These are phyloP conservation scores for Ampelocalamus luodianensis DNA, from an alignment of 176 grass and related monocot species.

Conservation along the genomic window DNA sequence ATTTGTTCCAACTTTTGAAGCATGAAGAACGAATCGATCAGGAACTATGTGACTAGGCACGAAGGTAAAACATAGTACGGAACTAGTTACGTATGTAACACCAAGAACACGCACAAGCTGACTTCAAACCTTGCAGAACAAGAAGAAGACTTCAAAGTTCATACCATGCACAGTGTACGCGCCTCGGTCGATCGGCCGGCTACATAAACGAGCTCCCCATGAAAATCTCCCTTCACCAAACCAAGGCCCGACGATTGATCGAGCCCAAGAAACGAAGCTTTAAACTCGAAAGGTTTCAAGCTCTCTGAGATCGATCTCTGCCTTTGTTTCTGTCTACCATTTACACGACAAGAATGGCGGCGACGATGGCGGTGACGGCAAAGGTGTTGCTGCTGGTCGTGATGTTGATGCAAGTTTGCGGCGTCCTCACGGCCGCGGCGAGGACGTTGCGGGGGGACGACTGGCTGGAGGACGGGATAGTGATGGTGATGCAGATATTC, in stretches of 20 bases:
- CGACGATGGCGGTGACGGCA: neutral
- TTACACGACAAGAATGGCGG: neutral
- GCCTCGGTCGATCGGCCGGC: neutral
- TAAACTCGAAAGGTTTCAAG: neutral
- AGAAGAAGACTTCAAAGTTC: neutral
- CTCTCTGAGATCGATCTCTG: neutral
- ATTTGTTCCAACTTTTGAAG: too few species aligned
- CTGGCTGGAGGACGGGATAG: constrained; percentile 14
- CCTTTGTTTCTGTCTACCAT: neutral
- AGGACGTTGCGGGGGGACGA: neutral
- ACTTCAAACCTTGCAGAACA: neutral
- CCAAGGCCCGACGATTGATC: neutral
- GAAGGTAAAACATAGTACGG: neutral
- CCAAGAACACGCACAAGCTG: neutral
- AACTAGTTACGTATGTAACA: neutral
- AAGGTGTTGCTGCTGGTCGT: neutral
- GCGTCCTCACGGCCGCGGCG: neutral
- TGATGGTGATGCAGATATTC: constrained; percentile 1
- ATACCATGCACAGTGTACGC: constrained; percentile 7
- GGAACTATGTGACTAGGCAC: neutral
- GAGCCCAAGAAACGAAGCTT: neutral
- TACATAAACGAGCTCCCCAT: neutral
- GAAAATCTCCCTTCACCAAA: neutral
- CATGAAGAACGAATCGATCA: neutral
- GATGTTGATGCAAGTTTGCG: neutral